Evolutionary conservation across 1,139 yeast genomes (phyloP), one percentile per base, ranked within the genome.

Genomic region (Kodamaea ohmeri): DNA sequence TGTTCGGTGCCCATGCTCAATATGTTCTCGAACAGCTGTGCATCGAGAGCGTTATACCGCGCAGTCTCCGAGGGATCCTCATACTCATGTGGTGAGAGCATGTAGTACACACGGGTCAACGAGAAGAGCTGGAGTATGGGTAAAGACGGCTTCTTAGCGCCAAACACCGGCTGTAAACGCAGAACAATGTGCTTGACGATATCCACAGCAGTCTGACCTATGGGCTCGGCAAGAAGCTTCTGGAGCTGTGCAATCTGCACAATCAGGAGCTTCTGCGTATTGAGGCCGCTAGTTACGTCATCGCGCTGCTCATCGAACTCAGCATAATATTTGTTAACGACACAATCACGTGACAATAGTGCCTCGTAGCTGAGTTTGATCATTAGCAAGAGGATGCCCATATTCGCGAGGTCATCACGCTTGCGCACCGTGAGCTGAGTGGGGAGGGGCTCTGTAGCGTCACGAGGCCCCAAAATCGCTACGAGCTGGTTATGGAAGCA

Each of bases 341-440:
- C 38, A 4, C 13, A 19, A 7, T 40, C 34, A 2, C 34, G 32
- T 8, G 38, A 53, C 36, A 65, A 60, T 18, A 65, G 49, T 2
- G 69, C 60, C 16, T 64, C 50, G 39, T 65, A 66, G 6, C 65
- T 38, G 12, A 65, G 39, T 36, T 71, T 49, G 31, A 66, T 38
- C 4, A 65, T 42, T 17, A 61, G 49, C 15, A 66, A 46, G 26
- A 66, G 49, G 3, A 55, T 49, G 1, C 72, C 73, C 29, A 65
- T 39, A 17, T 49, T 38, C 1, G 71, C 70, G 36, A 63, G 56
- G 43, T 67, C 72, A 27, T 63, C 42, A 34, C 64, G 51, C 28
- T 52, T 57, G 30, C 56, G 66, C 14, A 66, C 49, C 37, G 57
- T 48, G 18, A 61, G 35, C 12, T 45, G 32, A 17, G 44, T 34